Evolutionary conservation across 2,329 filamentous ascomycete species (phyloP), one percentile per base, ranked within the genome.

Genomic region (Botrytis porri): DNA sequence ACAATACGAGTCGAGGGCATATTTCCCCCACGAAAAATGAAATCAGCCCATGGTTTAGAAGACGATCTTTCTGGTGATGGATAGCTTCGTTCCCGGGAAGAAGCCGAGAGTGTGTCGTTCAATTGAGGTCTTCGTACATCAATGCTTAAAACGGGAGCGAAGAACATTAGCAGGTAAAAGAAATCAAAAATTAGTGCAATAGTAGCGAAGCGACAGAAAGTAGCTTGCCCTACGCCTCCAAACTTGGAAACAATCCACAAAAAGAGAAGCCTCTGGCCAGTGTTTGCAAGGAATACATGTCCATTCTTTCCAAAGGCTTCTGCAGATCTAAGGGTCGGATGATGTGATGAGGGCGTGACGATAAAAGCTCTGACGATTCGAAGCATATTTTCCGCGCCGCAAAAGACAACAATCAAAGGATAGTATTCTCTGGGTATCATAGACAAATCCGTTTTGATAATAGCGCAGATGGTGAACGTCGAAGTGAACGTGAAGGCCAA

Each of bases 361-460:
- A 95, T 89, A 57, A 95, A 91, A 10, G 91, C 89, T 78, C 94
- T 94, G 81, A 95, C 93, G 51, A 95, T 84, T 29, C 92, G 86
- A 78, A 94, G 92, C 75, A 93, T 92, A 77, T 95, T 94, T 78
- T 94, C 92, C 45, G 95, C 83, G 67, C 93, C 93, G 83, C 94
- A 72, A 1, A 90, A 88, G 57, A 94, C 85, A 14, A 95, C 88
- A n/a, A 93, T 91, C 16, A 93, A 86, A 0, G 93, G 93, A 79
- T 94, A 95, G 51, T 89, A 89, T 70, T 90, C 90, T 74, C 90
- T 86, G 4, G 93, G 93, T 67, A 95, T 91, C 76, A 88, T 89
- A 16, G 91, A 92, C 25, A 95, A 83, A 78, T 95, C 91, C 78
- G 95, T 88, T 75, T 91, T 90, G 75, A 94, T 86, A 63, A 94